phyloP scores from a whole-genome alignment of 371 early-diverging fungal genomes.

The Capillidium rhysosporum region DNA sequence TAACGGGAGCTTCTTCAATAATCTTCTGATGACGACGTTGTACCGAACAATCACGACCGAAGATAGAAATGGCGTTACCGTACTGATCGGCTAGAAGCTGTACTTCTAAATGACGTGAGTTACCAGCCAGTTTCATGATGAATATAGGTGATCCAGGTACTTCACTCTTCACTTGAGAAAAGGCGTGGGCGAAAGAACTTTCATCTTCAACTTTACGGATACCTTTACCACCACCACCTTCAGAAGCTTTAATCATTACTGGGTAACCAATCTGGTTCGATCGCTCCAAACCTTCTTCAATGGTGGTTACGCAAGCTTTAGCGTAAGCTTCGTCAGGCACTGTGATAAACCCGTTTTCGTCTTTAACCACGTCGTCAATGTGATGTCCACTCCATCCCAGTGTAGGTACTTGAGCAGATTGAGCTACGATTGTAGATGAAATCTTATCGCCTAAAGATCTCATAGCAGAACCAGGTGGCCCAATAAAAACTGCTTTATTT shows the following conservation, averaged over 20 bases:
- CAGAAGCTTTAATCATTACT: constrained; percentile 98
- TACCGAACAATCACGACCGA: constrained; percentile 97
- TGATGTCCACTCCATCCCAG: constrained; percentile 91
- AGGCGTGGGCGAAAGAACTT: constrained; percentile 49
- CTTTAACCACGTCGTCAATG: constrained; percentile 40
- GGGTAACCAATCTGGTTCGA: constrained; percentile 88
- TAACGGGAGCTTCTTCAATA: constrained; percentile 84
- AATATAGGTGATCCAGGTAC: constrained; percentile 94
- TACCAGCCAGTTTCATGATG: constrained; percentile 87
- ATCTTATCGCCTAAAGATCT: constrained; percentile 96
- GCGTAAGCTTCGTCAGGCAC: constrained; percentile 67
- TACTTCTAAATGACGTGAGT: constrained; percentile 94
- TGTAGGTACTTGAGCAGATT: constrained; percentile 86
- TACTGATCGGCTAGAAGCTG: constrained; percentile 92
- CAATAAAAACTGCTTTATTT: constrained; percentile 81
- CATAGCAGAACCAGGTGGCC: constrained; percentile 98
- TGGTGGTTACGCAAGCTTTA: constrained; percentile 53
- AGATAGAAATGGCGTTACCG: constrained; percentile 93
- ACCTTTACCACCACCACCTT: constrained; percentile 99
- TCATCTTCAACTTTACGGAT: constrained; percentile 76
- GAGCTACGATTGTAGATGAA: constrained; percentile 94
- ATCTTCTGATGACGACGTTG: constrained; percentile 97
- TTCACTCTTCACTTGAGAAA: constrained; percentile 76
- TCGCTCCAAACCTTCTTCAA: constrained; percentile 53
- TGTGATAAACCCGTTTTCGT: constrained; percentile 45